Evolutionary conservation across 2,329 filamentous ascomycete genomes (phyloP), one percentile per base, ranked within the genome.

Genomic region (Penicillium sp.): DNA sequence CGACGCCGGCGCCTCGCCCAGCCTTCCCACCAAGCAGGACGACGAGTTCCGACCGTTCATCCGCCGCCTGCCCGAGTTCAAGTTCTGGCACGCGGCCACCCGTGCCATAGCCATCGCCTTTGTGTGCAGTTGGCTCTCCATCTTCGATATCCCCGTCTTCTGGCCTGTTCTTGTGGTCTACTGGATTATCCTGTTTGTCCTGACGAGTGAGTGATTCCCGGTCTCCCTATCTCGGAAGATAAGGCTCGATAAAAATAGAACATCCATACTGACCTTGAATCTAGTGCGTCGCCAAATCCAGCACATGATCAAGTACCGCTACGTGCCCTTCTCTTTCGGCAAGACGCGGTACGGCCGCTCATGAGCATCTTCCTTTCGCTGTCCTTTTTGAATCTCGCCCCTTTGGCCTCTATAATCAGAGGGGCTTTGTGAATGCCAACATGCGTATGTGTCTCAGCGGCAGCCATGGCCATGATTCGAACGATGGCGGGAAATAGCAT

Each of bases 251-350:
- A 23, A 37, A 37, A 5, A 37, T 20, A 37, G 18, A 37, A 37
- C 33, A 6, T 12, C 9, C 5, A 23, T 12, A 37, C 33, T 37
- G 18, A 37, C 33, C 20, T 23, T 3, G 1, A 2, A 39, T 48
- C 27, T 62, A 95, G 90, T 98, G 93, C 84, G 93, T 74, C 89
- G 93, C 79, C 93, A 98, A 77, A 98, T 98, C 63, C 93, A 98
- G 77, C 93, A 97, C 77, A 98, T 98, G 93, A 92, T 98, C 81
- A 98, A 97, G 79, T 98, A 97, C 78, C 89, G 92, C 75, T 98
- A 95, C 69, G 90, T 95, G 27, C 90, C 91, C 35, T 95, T 96
- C 76, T 86, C 88, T 35, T 83, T 95, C 59, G 91, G 91, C 72
- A 96, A 96, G 82, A 80, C 88, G 57, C 84, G 82, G 68, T 95